Base-by-base conservation (phyloP, 129 eudicot genomes). In the Escallonia rubra region DNA sequence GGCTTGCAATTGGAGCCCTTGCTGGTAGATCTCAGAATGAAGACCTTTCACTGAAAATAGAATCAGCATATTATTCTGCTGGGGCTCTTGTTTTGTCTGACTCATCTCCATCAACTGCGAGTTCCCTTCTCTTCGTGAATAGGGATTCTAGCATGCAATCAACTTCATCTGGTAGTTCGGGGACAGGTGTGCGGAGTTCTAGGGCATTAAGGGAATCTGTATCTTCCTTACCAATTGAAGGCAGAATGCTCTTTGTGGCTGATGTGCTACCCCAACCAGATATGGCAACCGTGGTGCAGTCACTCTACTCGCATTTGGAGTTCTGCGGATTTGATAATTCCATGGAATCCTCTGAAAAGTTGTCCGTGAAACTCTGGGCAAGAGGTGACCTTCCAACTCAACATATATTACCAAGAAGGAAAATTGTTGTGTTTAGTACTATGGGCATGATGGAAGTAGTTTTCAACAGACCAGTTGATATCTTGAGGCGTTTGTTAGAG, bases 381-480 rank as follows among this genome's bases (percentile, higher is more conserved):
- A 82, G 93, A 77, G 97, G 99, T 44, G 99, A 94, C 54, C 85
- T 94, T 67, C 83, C 92, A 49, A 86, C 88, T 16, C 99, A 94
- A 57, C 99, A 94, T 72, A 84, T 94, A 82, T 70, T 94, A 59
- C 97, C 99, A 15, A 85, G 97, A 65, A 74, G 96, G 57, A 81
- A 86, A 67, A 70, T 87, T 14, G 86, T 94, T 13, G 76, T 89
- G 63, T 94, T 94, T 67, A 89, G 96, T 71, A 94, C 99, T 53
- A 86, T 94, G 99, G 99, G 99, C 57, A 94, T 89, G 99, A 84
- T 89, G 97, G 97, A 89, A 73, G 85, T 94, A 73, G 96, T 85
- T 73, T 94, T 94, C 61, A 94, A 94, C 68, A 69, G 99, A 58
- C 99, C 99, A 7, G 83, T 89, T 51, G 99, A 94, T 63, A 85